These are phyloP conservation scores for Corylus avellana DNA, from an alignment of 306 rosid genomes.

Conservation along the genomic window DNA sequence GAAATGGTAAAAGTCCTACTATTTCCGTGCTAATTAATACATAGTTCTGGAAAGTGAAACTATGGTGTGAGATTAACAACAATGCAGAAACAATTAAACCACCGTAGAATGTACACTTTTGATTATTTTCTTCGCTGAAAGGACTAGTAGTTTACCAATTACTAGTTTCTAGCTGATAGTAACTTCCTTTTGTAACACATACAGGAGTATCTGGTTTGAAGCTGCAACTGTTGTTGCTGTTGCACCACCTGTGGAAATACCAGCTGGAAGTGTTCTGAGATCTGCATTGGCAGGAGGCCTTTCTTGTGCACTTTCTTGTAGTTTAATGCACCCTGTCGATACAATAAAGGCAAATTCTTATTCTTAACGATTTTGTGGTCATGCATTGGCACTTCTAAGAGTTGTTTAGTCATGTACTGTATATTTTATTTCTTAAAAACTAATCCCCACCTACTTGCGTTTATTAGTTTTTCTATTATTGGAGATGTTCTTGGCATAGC, in stretches of 20 bases:
- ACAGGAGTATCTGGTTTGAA: conserved; percentile 99
- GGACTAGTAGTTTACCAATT: background rate
- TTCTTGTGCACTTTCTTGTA: conserved; percentile 90
- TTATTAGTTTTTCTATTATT: conserved; percentile 8
- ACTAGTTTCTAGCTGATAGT: conserved; percentile 20
- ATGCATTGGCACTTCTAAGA: conserved; percentile 9
- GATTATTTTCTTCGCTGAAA: conserved; percentile 1
- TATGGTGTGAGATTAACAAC: conserved; percentile 4
- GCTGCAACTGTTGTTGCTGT: conserved; percentile 99
- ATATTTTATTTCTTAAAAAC: background rate
- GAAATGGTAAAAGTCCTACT: background rate
- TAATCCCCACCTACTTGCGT: background rate
- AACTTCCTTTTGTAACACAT: conserved; percentile 30
- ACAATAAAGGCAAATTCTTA: conserved; percentile 73
- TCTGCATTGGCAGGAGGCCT: conserved; percentile 99
- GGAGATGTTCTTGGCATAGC: conserved; percentile 13
- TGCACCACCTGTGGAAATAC: conserved; percentile 89
- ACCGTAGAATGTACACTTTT: background rate
- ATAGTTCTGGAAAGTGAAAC: background rate
- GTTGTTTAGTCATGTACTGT: conserved; percentile 3
- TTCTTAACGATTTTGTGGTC: conserved; percentile 14
- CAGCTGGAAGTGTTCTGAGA: conserved; percentile 92
- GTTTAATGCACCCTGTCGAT: conserved; percentile 92
- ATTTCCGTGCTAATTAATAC: background rate
- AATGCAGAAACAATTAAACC: background rate